Percentiles rank a stretch among this genome's conserved stretches.
Conservation (phyloP, 2,329 filamentous ascomycete species). For the Hypoxylon sp. region DNA sequence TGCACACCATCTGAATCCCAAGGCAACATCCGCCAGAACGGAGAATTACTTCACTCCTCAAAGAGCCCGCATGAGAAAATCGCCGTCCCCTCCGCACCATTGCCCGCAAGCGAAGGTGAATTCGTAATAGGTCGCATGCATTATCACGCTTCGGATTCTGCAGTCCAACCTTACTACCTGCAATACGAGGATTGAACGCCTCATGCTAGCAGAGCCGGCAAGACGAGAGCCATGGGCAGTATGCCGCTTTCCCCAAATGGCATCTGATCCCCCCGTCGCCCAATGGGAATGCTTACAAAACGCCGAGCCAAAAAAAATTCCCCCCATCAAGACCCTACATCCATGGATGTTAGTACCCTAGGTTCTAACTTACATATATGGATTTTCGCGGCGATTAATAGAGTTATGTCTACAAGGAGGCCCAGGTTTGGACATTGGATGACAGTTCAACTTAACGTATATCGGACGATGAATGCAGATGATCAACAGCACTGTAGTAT, state of each 20-base stretch:
- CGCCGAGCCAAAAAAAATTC: conserved; percentile 24
- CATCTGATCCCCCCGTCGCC: conserved; percentile 41
- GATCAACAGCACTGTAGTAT: conserved; percentile 18
- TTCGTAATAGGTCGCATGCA: conserved; percentile 35
- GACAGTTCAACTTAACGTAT: conserved; percentile 24
- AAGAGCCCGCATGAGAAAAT: conserved; percentile 31
- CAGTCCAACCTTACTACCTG: conserved; percentile 37
- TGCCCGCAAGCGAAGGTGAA: conserved; percentile 32
- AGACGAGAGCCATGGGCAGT: conserved; percentile 32
- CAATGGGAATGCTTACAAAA: conserved; percentile 39
- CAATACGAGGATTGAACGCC: conserved; percentile 41
- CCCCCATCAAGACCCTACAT: conserved; percentile 13
- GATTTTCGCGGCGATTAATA: conserved; percentile 3
- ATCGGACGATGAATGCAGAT: conserved; percentile 38
- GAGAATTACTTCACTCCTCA: conserved; percentile 15
- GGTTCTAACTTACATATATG: conserved; percentile 27
- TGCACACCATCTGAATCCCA: neutral
- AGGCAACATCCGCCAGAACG: conserved; percentile 12
- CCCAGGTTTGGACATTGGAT: conserved; percentile 28
- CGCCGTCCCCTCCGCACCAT: conserved; percentile 30
- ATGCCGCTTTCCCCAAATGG: conserved; percentile 47
- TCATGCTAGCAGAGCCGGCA: conserved; percentile 24
- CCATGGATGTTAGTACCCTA: conserved; percentile 8
- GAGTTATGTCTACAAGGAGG: conserved; percentile 7
- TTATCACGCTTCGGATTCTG: conserved; percentile 34